Evolutionary conservation across 1,139 yeast genomes (phyloP), one percentile per base, ranked within the genome.

Genomic region (Debaryomycetaceae sp.): DNA sequence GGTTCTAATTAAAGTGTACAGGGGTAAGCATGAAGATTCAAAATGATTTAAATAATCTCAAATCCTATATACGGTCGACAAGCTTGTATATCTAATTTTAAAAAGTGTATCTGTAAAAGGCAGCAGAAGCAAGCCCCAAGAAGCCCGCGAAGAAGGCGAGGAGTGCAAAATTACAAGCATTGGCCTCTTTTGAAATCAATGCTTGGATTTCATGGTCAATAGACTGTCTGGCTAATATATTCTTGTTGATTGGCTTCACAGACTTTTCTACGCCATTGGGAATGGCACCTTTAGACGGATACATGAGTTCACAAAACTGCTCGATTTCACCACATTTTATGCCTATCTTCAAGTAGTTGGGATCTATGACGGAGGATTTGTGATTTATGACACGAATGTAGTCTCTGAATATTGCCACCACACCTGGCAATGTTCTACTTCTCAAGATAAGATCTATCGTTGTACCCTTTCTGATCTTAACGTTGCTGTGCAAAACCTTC

Each of bases 381-480:
- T 82, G 85, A 65, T 93, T 95, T 57, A 95, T 90, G 43, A 72
- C 75, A 58, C 86, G 83, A 42, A 87, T 70, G 63, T 88, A 89
- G 30, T 80, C 70, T 56, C 84, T 79, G 75, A 95, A 95, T 38
- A 91, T 79, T 9, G 72, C 71, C 39, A 86, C 85, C 37, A 89
- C 93, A 4, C 87, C 91, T 37, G 82, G 81, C 62, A 87, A 80
- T 3, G 89, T 83, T 62, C 91, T 80, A 39, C 93, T 76, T 48
- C 80, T 71, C 50, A 88, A 71, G 51, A 95, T 90, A 57, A 95
- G 75, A 51, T 77, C 70, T 57, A 90, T 85, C 1, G 99, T 85
- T 35, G 87, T 81, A n/a, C 97, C 97, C 67, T 88, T 87, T 68
- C 98, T 81, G 61, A 95, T 86, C 72, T 95, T 95, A 51, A 93